Base-by-base conservation (phyloP, 345 rosid species). In the Salix koriyanagi region DNA sequence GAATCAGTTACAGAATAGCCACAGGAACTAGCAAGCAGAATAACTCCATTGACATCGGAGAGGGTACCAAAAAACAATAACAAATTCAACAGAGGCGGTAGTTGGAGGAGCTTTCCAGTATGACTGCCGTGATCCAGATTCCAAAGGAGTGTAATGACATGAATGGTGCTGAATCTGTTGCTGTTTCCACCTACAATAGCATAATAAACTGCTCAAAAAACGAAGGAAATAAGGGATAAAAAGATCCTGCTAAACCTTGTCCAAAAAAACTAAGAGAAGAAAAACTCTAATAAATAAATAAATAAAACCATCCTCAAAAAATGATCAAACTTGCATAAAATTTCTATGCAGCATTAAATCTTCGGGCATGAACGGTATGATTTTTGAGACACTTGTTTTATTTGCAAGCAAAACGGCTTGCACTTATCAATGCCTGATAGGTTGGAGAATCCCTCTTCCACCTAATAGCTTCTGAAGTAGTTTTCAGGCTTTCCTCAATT, bases 81-180 rank as follows among this genome's bases (percentile, higher is more conserved):
- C 91, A 83, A 94, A 85, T 81, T 96, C 97, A 78, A 83, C 86
- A 82, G 85, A 83, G 46, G 84, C 67, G 75, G 84, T 72, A 83
- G 80, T 82, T 28, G 96, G 76, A 74, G 99, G 94, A 84, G 97
- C 98, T 85, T 88, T 92, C 99, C 99, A 93, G 83, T 90, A 90
- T 30, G 90, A 89, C 23, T 85, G 83, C 32, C 52, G 56, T 65
- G 91, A 83, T 74, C 91, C 90, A 74, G 83, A 85, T 77, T 78
- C 72, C 67, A 90, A 42, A 23, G 99, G 98, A 82, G 93, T 92
- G 97, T 71, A 96, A 81, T 36, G 98, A 91, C 71, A 92, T 78
- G 73, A 84, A 78, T 65, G 94, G 90, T 70, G 98, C 95, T 82
- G 99, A 96, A 89, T 85, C 92, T 76, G 76, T 71, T 65, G 91